phyloP scores from a whole-genome alignment of 768 basidiomycete species.

The Filobasidium floriforme region DNA sequence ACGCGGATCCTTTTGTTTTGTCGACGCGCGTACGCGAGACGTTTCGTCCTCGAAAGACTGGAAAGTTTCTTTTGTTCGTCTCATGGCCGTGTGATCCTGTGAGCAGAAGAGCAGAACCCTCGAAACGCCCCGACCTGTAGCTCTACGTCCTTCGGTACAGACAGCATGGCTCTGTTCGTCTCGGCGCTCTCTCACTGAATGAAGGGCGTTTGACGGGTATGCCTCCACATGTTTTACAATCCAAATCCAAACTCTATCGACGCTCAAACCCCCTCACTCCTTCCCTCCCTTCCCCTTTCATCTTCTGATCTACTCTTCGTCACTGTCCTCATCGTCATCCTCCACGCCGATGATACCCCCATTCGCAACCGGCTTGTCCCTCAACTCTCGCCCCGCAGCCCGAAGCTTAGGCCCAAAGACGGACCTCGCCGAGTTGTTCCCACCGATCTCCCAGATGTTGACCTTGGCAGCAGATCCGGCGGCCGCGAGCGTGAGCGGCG shows the following conservation, averaged over 20 bases:
- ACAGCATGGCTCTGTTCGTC: no score
- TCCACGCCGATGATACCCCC: constrained; percentile 42
- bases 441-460: constrained; percentile 90
- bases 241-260: background rate
- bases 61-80: no score
- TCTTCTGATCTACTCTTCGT: constrained; percentile 30
- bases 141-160: no score
- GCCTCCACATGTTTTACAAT: background rate
- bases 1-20: no score
- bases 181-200: no score
- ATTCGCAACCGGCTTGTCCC: constrained; percentile 36
- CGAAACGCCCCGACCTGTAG: no score
- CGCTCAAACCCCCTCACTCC: background rate
- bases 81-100: no score
- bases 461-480: constrained; percentile 89
- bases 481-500: constrained; percentile 79
- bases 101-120: no score
- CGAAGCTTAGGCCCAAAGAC: constrained; percentile 71
- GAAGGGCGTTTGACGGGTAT: background rate
- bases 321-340: constrained; percentile 53
- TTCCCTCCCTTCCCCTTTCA: no score
- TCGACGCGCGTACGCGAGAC: no score
- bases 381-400: constrained; percentile 59
- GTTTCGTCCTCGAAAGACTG: no score
- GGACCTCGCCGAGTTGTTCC: constrained; percentile 72